Evolutionary conservation across 176 grass and related monocot genomes (phyloP), one percentile per base, ranked within the genome.

Genomic region (Thalia dealbata): DNA sequence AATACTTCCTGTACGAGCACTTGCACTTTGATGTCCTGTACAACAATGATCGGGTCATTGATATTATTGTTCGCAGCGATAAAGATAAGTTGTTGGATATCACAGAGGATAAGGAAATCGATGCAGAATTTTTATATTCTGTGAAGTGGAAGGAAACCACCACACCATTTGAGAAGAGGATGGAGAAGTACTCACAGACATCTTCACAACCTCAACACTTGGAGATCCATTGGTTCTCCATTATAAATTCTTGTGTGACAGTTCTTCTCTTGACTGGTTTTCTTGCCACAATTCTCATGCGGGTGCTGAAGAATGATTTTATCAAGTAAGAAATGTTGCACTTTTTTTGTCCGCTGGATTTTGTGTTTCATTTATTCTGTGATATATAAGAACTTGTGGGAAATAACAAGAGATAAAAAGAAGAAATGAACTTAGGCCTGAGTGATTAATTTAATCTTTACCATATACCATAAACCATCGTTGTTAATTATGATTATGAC

Each of bases 141-240:
- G 85, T 80, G 50, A 96, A 96, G 76, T 96, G 91, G 91, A 96
- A 87, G 81, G 88, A 96, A 81, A 96, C 91, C 0, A 42, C 24
- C 0, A 86, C 83, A 2, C 81, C 91, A 2, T 96, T 96, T 6
- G 86, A 91, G 81, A 88, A 78, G 82, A 87, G 91, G 69, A 96
- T 96, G 91, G 91, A 96, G 81, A 96, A 96, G 65, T 96, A 96
- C 64, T 96, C 91, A 10, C 87, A 87, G 52, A 86, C 88, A 51
- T 96, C 91, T 69, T 86, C 81, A 70, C 52, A 84, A 67, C 91
- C 88, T 5, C 91, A 91, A 71, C 91, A 96, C 75, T 71, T 96
- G 73, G 86, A 96, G 80, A 88, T 96, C 28, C 91, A 96, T 79
- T 96, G 91, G 91, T 96, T 96, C 61, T 96, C 91, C 0, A 96